Base-by-base conservation (phyloP, 2,329 filamentous ascomycete species). In the Ophiocordyceps camponoti-leonardi region DNA sequence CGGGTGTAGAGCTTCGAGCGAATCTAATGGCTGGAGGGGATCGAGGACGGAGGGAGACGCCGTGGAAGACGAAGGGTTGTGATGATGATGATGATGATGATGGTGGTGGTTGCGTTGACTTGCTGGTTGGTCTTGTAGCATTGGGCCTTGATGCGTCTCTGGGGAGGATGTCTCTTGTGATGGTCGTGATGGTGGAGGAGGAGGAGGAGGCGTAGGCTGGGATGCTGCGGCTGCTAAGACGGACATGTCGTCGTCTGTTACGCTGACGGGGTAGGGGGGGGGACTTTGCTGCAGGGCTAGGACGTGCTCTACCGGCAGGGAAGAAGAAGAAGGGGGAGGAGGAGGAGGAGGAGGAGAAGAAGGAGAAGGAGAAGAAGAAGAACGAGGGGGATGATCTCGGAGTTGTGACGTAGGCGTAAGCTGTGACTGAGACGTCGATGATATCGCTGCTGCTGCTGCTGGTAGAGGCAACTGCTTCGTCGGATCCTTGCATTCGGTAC, bases 401-500 rank as follows among this genome's bases (percentile, higher is more conserved):
- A n/a, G n/a, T n/a, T n/a, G n/a, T n/a, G n/a, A n/a, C n/a, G n/a
- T n/a, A n/a, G n/a, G n/a, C n/a, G 22, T 23, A 28, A 10, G 26
- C 6, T 28, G 26, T 11, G 26, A 8, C 7, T 28, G 26, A 28
- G 26, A 28, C 26, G 26, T 6, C 26, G 26, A 6, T 8, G 23
- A 26, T 8, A 8, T 4, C 23, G 8, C 23, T 26, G 23, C 5
- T 26, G 8, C 5, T 26, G 4, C 5, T 26, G 23, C 4, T 26
- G 23, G 23, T 26, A 8, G 23, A n/a, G n/a, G n/a, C 26, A 10
- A 28, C 35, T 12, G 35, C 60, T 84, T 84, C 49, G 77, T 73
- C 35, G 76, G 67, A 55, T 94, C 86, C 64, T 90, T 94, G 67
- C 90, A 96, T 59, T 94, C 81, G 8, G 75, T 67, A 63, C 92